Evolutionary conservation across 495 filamentous ascomycete genomes (phyloP), one percentile per base, ranked within the genome.

Genomic region (Pyronema domesticum): DNA sequence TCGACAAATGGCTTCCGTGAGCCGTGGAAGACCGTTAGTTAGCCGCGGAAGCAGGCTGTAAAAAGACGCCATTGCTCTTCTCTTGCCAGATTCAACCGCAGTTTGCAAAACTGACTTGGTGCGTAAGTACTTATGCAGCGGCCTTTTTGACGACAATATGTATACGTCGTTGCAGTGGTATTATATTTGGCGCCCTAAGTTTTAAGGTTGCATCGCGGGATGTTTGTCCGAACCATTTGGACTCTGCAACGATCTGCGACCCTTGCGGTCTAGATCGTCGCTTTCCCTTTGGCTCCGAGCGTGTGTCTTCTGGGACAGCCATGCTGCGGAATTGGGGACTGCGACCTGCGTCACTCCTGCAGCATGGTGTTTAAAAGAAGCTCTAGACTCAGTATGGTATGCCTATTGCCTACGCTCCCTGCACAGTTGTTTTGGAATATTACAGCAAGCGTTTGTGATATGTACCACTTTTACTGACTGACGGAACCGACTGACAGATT

Each of bases 201-300:
- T 50, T 50, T 50, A 50, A 50, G 47, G 47, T 50, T 50, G 47
- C 47, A 50, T 50, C 11, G 30, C 47, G 47, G 47, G 47, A 15
- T 36, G 19, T 13, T 50, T 50, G 8, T 34, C 47, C 47, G 47
- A 50, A 17, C 47, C 47, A 50, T 19, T 50, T 36, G 19, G 19
- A 50, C 13, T 14, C 45, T 15, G 14, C 39, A 42, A 47, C 45
- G 13, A 23, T 47, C 18, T 47, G 45, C 18, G 10, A 34, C 18
- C 30, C 19, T 34, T 13, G 47, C 47, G 47, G 47, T 50, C 47
- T 50, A 50, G 47, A 50, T 50, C 4, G 10, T 34, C 30, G 47
- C 13, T 3, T 17, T 50, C 11, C 8, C 36, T 36, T 5, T 34
- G 47, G 47, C 36, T 50, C 47, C 47, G 47, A 50, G 23, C 10